phyloP scores from a whole-genome alignment of 2,329 filamentous ascomycete genomes.

The Botryotinia calthae region DNA sequence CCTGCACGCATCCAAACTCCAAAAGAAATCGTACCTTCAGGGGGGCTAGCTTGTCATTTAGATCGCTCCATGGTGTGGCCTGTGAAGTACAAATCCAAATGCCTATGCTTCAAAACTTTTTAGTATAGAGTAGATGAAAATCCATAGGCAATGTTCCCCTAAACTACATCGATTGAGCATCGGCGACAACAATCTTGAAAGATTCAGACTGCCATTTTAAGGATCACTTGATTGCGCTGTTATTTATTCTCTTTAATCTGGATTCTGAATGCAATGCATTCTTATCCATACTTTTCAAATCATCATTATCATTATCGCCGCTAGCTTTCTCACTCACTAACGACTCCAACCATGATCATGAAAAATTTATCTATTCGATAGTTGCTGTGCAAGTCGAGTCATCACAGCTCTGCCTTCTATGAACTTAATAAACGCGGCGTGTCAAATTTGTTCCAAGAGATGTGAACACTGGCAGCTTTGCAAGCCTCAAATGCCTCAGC shows the following conservation, averaged over 20 bases:
- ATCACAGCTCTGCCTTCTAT: background rate
- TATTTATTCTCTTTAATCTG: background rate
- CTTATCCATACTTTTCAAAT: background rate
- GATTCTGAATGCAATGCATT: background rate
- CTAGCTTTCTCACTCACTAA: background rate
- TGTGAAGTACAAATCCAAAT: background rate
- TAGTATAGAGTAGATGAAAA: background rate
- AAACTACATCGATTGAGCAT: too few species aligned
- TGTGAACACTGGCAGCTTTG: background rate
- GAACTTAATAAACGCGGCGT: background rate
- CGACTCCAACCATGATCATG: background rate
- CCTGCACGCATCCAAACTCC: background rate
- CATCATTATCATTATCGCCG: background rate
- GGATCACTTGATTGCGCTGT: too few species aligned
- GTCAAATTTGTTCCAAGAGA: background rate
- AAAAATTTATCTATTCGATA: background rate
- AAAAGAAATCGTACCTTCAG: background rate
- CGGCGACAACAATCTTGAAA: too few species aligned
- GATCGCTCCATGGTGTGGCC: background rate
- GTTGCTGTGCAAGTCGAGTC: background rate
- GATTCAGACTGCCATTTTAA: too few species aligned
- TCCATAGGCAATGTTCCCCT: background rate
- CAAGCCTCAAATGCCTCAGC: background rate
- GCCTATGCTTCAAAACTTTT: background rate
- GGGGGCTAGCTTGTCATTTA: background rate